Base-by-base conservation (phyloP, 2,329 filamentous ascomycete genomes). In the Exserohilum rostratum region DNA sequence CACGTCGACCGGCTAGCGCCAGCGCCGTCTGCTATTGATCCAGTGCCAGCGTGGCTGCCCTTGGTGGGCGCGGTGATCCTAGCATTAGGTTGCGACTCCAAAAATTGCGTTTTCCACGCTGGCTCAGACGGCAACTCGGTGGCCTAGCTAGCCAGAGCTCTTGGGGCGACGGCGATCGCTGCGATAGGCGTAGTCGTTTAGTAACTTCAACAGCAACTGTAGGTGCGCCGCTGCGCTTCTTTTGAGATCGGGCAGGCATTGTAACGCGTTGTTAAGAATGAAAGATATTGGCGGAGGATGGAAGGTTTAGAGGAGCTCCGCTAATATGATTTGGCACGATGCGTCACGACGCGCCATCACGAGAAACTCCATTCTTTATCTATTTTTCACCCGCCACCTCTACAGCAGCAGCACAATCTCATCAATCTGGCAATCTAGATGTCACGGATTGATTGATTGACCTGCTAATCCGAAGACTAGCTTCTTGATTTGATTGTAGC, bases 301-400 rank as follows among this genome's bases (percentile, higher is more conserved):
- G 38, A 42, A 29, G 38, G 13, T 25, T 29, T 25, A 42, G 38
- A 29, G 38, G 38, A 42, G 22, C 22, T 42, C 38, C 20, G 22
- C 38, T 45, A 45, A 34, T 45, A 45, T 27, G 18, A 45, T 27
- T 34, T 45, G 27, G 29, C 27, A 43, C 3, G 39, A 43, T 25
- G 39, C 25, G 22, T 30, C 42, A 45, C 29, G 30, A 45, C 42
- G 42, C 42, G 42, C 42, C 34, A 11, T 34, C 11, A 45, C 42
- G 18, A 45, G 42, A 34, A 45, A 45, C 29, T 45, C 42, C 25
- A 43, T 43, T 22, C 39, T 43, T 43, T 45, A 45, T 45, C 29
- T 22, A 45, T 45, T 15, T 29, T 45, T 45, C 42, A 45, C 27
- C 18, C 27, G 29, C 42, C 18, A 45, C 29, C 27, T 6, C 30